A percentile compares a stretch with the other conserved stretches of the same genome.
phyloP scores from a whole-genome alignment of 805 yeast species.

The Kregervanrija fluxuum region DNA sequence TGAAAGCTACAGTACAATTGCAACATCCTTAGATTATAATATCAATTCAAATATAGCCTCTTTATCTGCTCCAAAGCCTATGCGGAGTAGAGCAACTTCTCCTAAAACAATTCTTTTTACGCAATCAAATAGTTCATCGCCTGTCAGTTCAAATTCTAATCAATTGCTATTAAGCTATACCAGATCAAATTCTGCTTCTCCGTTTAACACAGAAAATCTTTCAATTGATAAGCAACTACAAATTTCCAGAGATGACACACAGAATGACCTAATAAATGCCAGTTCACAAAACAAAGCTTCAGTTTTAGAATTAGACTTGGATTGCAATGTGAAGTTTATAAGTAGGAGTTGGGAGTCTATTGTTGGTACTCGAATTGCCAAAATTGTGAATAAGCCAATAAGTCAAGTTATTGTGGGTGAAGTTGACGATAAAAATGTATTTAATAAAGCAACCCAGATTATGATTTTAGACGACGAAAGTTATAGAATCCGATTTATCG shows the following conservation, averaged over 20 bases:
- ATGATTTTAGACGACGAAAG: conserved; percentile 72
- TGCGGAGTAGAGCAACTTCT: background rate
- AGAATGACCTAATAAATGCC: conserved; percentile 47
- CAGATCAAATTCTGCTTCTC: conserved; percentile 11
- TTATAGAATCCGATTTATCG: conserved; percentile 68
- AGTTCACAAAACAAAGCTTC: conserved; percentile 66
- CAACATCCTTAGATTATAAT: too few relatives aligned
- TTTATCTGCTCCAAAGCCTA: conserved; percentile 5
- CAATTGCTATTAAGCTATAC: too few relatives aligned
- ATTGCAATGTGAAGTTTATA: conserved; percentile 68
- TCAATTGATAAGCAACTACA: conserved; percentile 9
- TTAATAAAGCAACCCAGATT: conserved; percentile 58
- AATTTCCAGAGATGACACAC: conserved; percentile 8
- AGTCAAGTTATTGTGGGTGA: conserved; percentile 59
- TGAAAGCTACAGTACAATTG: too few relatives aligned
- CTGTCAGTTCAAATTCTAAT: background rate
- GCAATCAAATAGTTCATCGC: background rate
- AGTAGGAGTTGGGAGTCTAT: conserved; percentile 73
- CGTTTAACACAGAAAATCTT: conserved; percentile 10
- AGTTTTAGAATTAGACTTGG: conserved; percentile 77
- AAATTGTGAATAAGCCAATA: conserved; percentile 51
- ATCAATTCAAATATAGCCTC: too few relatives aligned
- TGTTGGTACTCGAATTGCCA: conserved; percentile 57
- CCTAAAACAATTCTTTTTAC: background rate
- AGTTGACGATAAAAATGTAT: conserved; percentile 57